Percentiles rank a stretch among this genome's conserved stretches.
phyloP scores from a whole-genome alignment of 169 alveolate species.

The Cryptosporidium felis region DNA sequence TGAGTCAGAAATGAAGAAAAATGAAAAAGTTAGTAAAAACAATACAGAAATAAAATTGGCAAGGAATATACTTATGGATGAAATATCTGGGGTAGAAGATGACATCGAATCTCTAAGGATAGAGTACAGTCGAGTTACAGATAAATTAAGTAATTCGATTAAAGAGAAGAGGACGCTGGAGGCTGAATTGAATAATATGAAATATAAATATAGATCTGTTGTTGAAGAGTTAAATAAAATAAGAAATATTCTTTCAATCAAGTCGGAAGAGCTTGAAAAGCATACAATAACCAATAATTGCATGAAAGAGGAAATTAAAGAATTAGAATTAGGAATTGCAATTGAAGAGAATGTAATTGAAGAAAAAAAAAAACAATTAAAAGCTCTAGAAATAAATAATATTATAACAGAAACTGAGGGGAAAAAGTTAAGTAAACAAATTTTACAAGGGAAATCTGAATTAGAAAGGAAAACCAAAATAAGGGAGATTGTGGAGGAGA shows the following conservation, averaged over 20 bases:
- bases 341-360: slow-evolving; percentile 7
- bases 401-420: neutral
- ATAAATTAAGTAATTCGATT: neutral
- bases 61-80: slow-evolving; percentile 7
- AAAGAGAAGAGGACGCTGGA: slow-evolving; percentile 13
- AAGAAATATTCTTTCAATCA: neutral
- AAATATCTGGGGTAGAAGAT: slow-evolving; percentile 12
- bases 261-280: neutral
- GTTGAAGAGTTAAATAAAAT: neutral
- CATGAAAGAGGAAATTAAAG: slow-evolving; percentile 18
- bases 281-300: neutral
- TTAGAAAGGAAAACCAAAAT: neutral
- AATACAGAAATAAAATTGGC: slow-evolving; percentile 5
- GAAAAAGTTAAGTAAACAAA: neutral
- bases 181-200: neutral
- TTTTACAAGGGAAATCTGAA: neutral
- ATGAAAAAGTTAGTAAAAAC: neutral
- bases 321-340: slow-evolving; percentile 38
- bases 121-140: neutral
- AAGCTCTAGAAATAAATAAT: neutral
- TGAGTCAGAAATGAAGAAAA: slow-evolving; percentile 5
- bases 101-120: slow-evolving; percentile 10
- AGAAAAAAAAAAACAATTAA: slow-evolving; percentile 2
- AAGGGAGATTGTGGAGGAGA: neutral
- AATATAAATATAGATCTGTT: neutral